Base-by-base conservation (phyloP, 768 basidiomycete species). In the Trametes maxima region DNA sequence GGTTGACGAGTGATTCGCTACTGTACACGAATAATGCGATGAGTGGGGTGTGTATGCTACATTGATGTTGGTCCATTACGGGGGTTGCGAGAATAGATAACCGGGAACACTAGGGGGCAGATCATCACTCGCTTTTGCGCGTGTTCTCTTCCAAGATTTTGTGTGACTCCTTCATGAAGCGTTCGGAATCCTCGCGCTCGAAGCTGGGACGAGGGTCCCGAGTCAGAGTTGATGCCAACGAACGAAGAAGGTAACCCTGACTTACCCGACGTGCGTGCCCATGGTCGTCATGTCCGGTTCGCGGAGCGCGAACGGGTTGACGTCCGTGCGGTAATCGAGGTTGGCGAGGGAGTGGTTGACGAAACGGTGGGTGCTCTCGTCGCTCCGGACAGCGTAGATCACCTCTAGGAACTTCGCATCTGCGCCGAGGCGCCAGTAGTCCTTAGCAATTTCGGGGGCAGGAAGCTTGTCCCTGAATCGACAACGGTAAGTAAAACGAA, bases 311-410 rank as follows among this genome's bases (percentile, higher is more conserved):
- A 95, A 94, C 0, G 93, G 94, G 69, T 95, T 97, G 67, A 93
- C 85, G 73, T 98, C 96, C 37, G 82, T 84, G 36, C 81, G 72
- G 33, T 80, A 79, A 65, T 92, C 77, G 51, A 99, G 80, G 75
- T 94, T 95, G 3, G 95, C 96, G 37, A 98, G 79, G 59, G 90
- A 92, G 77, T 98, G 96, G 74, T 98, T 98, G 65, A 96, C 94
- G 69, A 98, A 98, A 51, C 94, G 82, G 69, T 98, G 95, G 0
- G 91, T 94, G 0, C 90, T 84, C 72, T 98, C 95, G 73, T 98
- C 95, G 16, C 92, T 93, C 67, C 95, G 84, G 36, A 98, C 92
- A 36, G 94, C 94, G 69, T 92, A 92, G 50, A 98, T 81, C 48
- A 96, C 89, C 68, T 98, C 96, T 19, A 93, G 78, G 60, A 98